Conservation (phyloP, 495 filamentous ascomycete genomes). For the Penicillium pulvis region DNA sequence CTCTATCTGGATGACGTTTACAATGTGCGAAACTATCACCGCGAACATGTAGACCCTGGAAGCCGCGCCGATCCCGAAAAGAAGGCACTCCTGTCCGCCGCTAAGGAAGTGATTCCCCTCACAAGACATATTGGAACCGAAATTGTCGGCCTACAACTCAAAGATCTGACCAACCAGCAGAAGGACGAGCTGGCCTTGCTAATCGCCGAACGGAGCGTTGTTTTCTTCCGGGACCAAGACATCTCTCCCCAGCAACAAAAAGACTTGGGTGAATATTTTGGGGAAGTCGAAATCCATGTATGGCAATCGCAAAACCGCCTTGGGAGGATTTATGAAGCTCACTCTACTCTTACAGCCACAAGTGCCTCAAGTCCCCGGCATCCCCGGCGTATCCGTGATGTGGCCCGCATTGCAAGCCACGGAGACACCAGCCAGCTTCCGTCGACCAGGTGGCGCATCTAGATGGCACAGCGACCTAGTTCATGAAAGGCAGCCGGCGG, state of each 20-base stretch:
- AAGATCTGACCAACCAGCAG: conserved; percentile 66
- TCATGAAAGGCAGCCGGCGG: conserved; percentile 69
- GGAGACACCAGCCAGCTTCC: conserved; percentile 57
- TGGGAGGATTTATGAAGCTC: background rate
- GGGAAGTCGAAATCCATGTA: conserved; percentile 69
- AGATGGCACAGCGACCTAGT: conserved; percentile 73
- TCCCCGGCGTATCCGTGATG: conserved; percentile 64
- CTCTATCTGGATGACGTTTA: conserved; percentile 68
- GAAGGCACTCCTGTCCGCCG: conserved; percentile 63
- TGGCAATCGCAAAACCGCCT: conserved; percentile 14
- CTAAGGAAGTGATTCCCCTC: conserved; percentile 65
- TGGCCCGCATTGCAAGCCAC: conserved; percentile 66
- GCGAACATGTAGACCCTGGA: conserved; percentile 60
- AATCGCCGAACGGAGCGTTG: conserved; percentile 72
- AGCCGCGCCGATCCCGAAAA: conserved; percentile 68
- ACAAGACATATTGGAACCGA: conserved; percentile 72
- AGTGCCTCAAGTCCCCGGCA: conserved; percentile 68
- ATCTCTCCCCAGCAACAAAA: conserved; percentile 70
- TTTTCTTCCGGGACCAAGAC: conserved; percentile 76
- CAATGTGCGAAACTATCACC: conserved; percentile 60
- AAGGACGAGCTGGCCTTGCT: conserved; percentile 71
- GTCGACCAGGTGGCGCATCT: conserved; percentile 64
- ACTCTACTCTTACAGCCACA: conserved; percentile 52
- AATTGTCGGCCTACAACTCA: conserved; percentile 68
- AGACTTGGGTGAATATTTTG: conserved; percentile 64